Base-by-base conservation (phyloP, 2,329 filamentous ascomycete genomes). In the Cladorrhinum sp. region DNA sequence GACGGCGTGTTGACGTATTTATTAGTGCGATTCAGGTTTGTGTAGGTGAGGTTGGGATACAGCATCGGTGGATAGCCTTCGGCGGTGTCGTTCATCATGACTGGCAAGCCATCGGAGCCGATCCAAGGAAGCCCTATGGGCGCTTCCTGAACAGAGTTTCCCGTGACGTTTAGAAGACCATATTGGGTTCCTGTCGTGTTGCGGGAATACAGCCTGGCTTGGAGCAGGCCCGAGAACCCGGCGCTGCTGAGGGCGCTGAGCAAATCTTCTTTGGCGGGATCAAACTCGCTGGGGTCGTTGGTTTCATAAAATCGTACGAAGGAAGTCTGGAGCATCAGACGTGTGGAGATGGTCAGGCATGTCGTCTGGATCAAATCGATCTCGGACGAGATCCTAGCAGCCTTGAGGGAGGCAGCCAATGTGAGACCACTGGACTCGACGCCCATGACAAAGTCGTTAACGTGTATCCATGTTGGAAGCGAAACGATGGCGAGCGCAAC, bases 351-450 rank as follows among this genome's bases (percentile, higher is more conserved):
- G 58, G 89, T 88, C 59, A 82, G 80, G 70, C 87, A 89, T 62
- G 86, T 88, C 30, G 89, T 89, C 75, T 92, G 85, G 66, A 96
- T 85, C 56, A 96, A 82, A 56, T 91, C 81, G 59, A 97, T 83
- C 71, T 92, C 90, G 57, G 91, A 88, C 5, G 89, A 81, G 64
- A 97, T 82, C 71, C 94, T 89, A 28, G 90, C 87, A 20, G 92
- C 89, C 74, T 96, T 96, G 71, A 96, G 86, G 2, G 90, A 92
- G 6, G 93, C 93, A 1, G 91, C 91, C 64, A 96, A 80, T 24
- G 86, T 79, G 53, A 97, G 84, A 56, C 87, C 84, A 56, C 84
- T 80, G 12, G 84, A 75, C 71, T 82, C 78, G 66, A 86, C 79
- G 56, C 75, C 71, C 66, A 77, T 66, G 64, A 85, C 82, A 68